A percentile compares a stretch with the other conserved stretches of the same genome.
phyloP scores from a whole-genome alignment of 345 rosid species.

The Ricinus communis region DNA sequence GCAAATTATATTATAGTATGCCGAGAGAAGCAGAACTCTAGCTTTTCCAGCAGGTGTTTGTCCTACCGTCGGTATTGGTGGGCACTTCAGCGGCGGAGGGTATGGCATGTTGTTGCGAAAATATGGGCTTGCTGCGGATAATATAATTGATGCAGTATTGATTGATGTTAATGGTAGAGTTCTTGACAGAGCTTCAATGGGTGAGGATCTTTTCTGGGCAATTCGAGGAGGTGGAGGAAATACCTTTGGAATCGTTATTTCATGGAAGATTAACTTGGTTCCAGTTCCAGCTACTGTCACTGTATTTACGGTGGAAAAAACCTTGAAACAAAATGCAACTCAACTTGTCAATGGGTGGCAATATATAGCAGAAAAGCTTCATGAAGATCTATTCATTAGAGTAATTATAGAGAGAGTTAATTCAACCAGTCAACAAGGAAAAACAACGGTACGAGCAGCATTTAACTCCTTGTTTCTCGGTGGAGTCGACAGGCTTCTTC shows the following conservation, averaged over 20 bases:
- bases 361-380: background rate
- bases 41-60: slow-evolving; percentile 29
- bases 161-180: slow-evolving; percentile 15
- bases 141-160: slow-evolving; percentile 7
- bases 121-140: slow-evolving; percentile 25
- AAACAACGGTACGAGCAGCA: background rate
- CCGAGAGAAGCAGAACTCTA: slow-evolving; percentile 10
- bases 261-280: slow-evolving; percentile 18
- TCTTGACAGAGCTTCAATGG: slow-evolving; percentile 20
- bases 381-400: background rate
- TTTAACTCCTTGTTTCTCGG: slow-evolving; percentile 30
- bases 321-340: background rate
- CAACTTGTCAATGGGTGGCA: slow-evolving; percentile 15
- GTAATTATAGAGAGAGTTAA: background rate
- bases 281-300: slow-evolving; percentile 17
- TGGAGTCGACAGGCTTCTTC: slow-evolving; percentile 17
- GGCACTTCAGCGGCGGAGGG: slow-evolving; percentile 31
- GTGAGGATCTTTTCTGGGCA: slow-evolving; percentile 22
- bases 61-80: slow-evolving; percentile 24
- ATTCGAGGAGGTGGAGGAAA: slow-evolving; percentile 27
- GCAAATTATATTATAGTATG: slow-evolving; percentile 17
- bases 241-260: slow-evolving; percentile 14
- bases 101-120: slow-evolving; percentile 16
- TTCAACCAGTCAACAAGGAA: background rate
- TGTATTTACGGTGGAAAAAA: background rate